These are phyloP conservation scores for Solanum hybrid DNA, from an alignment of 305 asterid genomes.

Conservation along the genomic window DNA sequence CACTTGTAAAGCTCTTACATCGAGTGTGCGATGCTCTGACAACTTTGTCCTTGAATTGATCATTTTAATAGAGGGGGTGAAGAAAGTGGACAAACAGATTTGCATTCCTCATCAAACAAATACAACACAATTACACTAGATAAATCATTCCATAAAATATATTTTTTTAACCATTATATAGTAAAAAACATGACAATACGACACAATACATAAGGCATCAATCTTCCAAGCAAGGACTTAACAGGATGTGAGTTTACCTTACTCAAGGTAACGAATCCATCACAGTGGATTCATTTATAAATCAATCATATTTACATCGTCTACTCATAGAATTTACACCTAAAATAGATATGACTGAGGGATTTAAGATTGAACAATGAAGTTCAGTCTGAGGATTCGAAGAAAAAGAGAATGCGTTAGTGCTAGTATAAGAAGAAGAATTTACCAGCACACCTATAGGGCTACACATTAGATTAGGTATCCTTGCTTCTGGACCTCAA, in stretches of 20 bases:
- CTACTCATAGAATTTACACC: neutral
- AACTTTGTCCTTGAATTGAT: neutral
- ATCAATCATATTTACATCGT: neutral
- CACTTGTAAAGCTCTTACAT: neutral
- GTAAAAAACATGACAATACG: neutral
- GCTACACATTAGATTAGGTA: neutral
- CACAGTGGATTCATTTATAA: neutral
- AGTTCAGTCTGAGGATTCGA: neutral
- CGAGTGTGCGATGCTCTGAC: neutral
- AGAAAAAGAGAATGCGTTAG: neutral
- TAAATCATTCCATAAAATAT: neutral
- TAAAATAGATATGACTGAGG: neutral
- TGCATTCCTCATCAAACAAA: neutral
- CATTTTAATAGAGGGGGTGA: neutral
- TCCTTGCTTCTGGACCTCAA: neutral
- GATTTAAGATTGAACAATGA: neutral
- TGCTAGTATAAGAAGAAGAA: neutral
- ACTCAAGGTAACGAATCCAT: neutral
- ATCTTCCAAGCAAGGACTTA: neutral
- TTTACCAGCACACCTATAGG: slow-evolving; percentile 2
- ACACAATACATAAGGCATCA: neutral
- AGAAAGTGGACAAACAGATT: neutral
- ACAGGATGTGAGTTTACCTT: neutral
- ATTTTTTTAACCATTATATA: neutral
- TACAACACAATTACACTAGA: neutral